A percentile compares a stretch with the other conserved stretches of the same genome.
Evolutionary conservation across 805 yeast genomes (phyloP).

Genomic region (Starmerella khaoyaiensis): DNA sequence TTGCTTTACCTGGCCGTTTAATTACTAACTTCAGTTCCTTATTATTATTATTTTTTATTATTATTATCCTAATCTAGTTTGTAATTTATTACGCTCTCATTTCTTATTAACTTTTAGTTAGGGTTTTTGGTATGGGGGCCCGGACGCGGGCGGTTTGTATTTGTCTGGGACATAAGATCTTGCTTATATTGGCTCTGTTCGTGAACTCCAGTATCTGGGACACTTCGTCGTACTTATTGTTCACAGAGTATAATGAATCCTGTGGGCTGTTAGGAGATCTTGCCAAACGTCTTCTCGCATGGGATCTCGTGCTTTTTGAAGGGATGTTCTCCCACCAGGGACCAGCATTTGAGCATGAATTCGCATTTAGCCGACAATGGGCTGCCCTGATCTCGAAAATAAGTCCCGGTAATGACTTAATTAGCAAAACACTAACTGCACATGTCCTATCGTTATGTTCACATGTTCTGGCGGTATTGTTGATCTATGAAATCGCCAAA

Average conservation of each 20-base stretch:
- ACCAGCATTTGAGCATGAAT: constrained; percentile 69
- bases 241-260: constrained; percentile 11
- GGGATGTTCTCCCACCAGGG: constrained; percentile 39
- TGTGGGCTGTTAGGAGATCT: constrained; percentile 2
- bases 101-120: too few relatives aligned
- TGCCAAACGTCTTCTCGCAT: constrained; percentile 38
- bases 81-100: too few relatives aligned
- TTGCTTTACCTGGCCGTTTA: too few relatives aligned
- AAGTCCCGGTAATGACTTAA: constrained; percentile 4
- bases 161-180: constrained; percentile 1
- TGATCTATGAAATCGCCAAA: constrained; percentile 27
- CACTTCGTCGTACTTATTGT: constrained; percentile 35
- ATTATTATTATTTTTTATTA: too few relatives aligned
- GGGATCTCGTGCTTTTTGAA: constrained; percentile 78
- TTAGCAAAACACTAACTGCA: constrained; percentile 34
- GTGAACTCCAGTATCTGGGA: constrained; percentile 9
- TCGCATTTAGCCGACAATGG: constrained; percentile 79
- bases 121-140: too few relatives aligned
- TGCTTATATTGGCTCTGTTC: constrained; percentile 4
- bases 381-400: constrained; percentile 34
- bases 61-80: too few relatives aligned
- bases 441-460: constrained; percentile 39
- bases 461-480: constrained; percentile 38
- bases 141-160: too few relatives aligned
- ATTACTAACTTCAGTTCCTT: too few relatives aligned